Evolutionary conservation across 768 basidiomycete genomes (phyloP).

Genomic region (Gelatoporia subvermispora): DNA sequence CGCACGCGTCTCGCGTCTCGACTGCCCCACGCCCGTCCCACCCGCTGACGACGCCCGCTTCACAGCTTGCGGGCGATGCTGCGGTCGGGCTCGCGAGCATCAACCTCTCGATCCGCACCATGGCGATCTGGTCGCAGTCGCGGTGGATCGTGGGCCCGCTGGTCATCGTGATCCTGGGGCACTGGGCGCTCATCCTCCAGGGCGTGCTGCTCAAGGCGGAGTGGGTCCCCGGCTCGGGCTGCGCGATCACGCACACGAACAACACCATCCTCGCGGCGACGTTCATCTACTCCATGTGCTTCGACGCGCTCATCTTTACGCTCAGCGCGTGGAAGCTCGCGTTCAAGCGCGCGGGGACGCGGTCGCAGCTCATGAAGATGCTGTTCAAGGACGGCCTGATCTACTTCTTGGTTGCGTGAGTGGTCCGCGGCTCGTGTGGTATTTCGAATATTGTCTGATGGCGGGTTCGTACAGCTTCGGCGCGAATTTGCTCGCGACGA

Average conservation of each 20-base stretch:
- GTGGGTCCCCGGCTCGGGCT: constrained; percentile 49
- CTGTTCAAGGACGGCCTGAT: constrained; percentile 71
- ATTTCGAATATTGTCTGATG: neutral
- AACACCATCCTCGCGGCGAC: constrained; percentile 62
- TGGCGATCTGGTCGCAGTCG: constrained; percentile 65
- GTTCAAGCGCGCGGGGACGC: constrained; percentile 26
- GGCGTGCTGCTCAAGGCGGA: constrained; percentile 57
- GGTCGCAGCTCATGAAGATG: constrained; percentile 46
- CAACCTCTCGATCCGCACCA: constrained; percentile 43
- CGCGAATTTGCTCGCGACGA: constrained; percentile 37
- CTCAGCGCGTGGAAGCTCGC: constrained; percentile 58
- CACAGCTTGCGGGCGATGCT: constrained; percentile 38
- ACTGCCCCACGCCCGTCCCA: neutral
- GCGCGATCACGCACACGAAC: constrained; percentile 54
- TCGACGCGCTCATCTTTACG: constrained; percentile 57
- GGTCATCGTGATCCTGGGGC: constrained; percentile 55
- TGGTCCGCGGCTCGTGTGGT: constrained; percentile 7
- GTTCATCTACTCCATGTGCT: constrained; percentile 75
- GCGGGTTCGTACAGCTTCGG: constrained; percentile 29
- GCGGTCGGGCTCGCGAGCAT: constrained; percentile 42
- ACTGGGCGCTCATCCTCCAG: constrained; percentile 68
- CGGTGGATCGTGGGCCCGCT: constrained; percentile 46
- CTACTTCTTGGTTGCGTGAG: constrained; percentile 72
- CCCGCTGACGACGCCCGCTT: neutral
- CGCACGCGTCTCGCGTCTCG: constrained; percentile 4